phyloP scores from a whole-genome alignment of 2,329 filamentous ascomycete species.

The Eutypa lata region DNA sequence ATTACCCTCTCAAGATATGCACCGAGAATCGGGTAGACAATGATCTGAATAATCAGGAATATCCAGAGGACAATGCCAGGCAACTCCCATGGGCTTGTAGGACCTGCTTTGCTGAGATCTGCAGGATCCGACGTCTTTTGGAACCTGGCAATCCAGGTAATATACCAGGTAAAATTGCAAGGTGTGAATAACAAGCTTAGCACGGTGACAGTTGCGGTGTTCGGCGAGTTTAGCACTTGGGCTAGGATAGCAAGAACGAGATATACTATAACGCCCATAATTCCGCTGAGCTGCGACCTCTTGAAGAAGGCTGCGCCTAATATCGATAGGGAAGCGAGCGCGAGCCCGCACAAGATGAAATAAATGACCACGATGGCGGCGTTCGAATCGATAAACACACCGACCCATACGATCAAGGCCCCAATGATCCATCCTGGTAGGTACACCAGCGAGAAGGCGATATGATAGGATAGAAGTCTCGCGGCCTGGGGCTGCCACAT shows the following conservation, averaged over 20 bases:
- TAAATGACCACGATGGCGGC: slow-evolving; percentile 67
- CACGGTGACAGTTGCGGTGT: slow-evolving; percentile 62
- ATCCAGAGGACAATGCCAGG: slow-evolving; percentile 76
- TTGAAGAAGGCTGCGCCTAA: slow-evolving; percentile 81
- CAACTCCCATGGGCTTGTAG: slow-evolving; percentile 63
- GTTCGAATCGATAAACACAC: slow-evolving; percentile 64
- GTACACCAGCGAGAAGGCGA: slow-evolving; percentile 79
- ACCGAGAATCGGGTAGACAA: slow-evolving; percentile 74
- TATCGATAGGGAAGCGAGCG: slow-evolving; percentile 76
- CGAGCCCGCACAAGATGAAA: slow-evolving; percentile 72
- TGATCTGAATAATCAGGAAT: slow-evolving; percentile 72
- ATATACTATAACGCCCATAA: slow-evolving; percentile 68
- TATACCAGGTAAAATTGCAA: slow-evolving; percentile 83
- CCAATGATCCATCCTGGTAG: slow-evolving; percentile 79
- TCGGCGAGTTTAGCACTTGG: slow-evolving; percentile 65
- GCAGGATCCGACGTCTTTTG: slow-evolving; percentile 60
- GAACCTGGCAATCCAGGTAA: slow-evolving; percentile 72
- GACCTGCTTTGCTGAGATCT: slow-evolving; percentile 60
- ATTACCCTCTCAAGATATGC: slow-evolving; percentile 69
- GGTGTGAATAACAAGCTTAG: slow-evolving; percentile 78
- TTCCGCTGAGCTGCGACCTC: slow-evolving; percentile 83
- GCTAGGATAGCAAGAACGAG: slow-evolving; percentile 78
- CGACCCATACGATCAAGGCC: slow-evolving; percentile 59
- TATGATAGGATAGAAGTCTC: slow-evolving; percentile 73
- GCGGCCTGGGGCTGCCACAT: slow-evolving; percentile 76